A percentile compares a stretch with the other conserved stretches of the same genome.
phyloP scores from a whole-genome alignment of 2,329 filamentous ascomycete species.

The Dothistroma pini region DNA sequence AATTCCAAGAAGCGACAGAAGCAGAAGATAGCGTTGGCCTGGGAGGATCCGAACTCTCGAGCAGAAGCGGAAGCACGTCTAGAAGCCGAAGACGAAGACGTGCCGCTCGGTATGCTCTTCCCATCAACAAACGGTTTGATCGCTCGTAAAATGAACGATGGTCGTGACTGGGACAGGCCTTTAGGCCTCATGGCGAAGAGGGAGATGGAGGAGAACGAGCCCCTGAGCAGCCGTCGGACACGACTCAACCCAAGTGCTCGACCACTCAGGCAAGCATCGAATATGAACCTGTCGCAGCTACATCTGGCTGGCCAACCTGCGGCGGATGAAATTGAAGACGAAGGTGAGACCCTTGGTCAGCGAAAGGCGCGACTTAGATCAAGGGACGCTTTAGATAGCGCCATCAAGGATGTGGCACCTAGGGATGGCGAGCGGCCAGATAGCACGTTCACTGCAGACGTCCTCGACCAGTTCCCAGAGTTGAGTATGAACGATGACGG shows the following conservation, averaged over 20 bases:
- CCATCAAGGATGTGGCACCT: conserved; percentile 39
- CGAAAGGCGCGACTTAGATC: conserved; percentile 63
- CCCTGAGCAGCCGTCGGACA: conserved; percentile 71
- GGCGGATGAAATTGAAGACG: conserved; percentile 46
- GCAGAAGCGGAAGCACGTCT: conserved; percentile 35
- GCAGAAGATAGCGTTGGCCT: conserved; percentile 80
- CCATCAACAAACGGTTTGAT: conserved; percentile 55
- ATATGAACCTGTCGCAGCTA: conserved; percentile 28
- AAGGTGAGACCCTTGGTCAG: conserved; percentile 64
- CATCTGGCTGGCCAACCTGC: conserved; percentile 29
- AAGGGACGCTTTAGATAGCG: conserved; percentile 48
- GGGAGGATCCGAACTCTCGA: conserved; percentile 63
- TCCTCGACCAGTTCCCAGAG: conserved; percentile 62
- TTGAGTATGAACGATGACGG: conserved; percentile 41
- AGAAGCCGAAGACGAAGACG: conserved; percentile 45
- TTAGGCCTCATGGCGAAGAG: conserved; percentile 74
- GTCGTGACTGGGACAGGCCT: conserved; percentile 55
- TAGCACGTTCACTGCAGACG: conserved; percentile 63
- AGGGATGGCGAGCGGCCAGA: conserved; percentile 40
- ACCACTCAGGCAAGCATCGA: conserved; percentile 6
- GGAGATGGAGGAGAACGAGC: conserved; percentile 88
- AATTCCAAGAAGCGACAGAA: conserved; percentile 70
- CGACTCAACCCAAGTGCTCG: conserved; percentile 49
- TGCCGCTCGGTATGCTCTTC: conserved; percentile 79
- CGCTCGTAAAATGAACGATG: conserved; percentile 43